Evolutionary conservation across 2,329 filamentous ascomycete genomes (phyloP), one percentile per base, ranked within the genome.

Genomic region (Fusarium sororula): DNA sequence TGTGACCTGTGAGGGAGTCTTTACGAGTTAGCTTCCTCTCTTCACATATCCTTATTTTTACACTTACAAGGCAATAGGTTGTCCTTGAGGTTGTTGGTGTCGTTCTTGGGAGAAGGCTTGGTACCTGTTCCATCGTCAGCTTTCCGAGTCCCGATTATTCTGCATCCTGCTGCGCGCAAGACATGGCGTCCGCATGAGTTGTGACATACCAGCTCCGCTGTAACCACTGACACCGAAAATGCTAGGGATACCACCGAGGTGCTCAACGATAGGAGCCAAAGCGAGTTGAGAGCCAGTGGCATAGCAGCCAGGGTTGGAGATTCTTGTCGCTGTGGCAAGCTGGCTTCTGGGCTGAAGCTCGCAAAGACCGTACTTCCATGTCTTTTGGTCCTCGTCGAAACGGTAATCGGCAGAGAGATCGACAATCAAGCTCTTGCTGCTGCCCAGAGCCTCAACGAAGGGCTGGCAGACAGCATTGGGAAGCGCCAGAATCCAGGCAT

Each of bases 371-470:
- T 98, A 98, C 1, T 93, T 94, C 95, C 78, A 81, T 30, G 37
- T 56, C 28, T 53, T 65, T 6, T 69, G 64, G 13, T 57, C 66
- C 39, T 59, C 38, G 80, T 97, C 93, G 82, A 98, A 98, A 57
- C 96, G 92, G 84, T 98, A 97, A 84, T 99, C 96, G 68, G 96
- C 96, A n/a, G 95, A 98, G 41, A 99, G 89, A 82, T 99, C 96
- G 51, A 99, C 88, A 75, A 98, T 93, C 45, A 98, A 86, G 76
- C 93, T 95, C 73, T 90, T 89, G 77, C 93, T 95, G 71, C 89
- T 89, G 15, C 80, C 80, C 60, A 98, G 90, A 13, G 96, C 96
- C 73, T 98, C 94, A 15, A 98, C 93, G 77, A 93, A 99, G 1
- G 96, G 95, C 85, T 95, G 93, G 90, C 94, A 98, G 56, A 98